These are phyloP conservation scores for Hebeloma cylindrosporum DNA, from an alignment of 768 basidiomycete species.

Conservation along the genomic window DNA sequence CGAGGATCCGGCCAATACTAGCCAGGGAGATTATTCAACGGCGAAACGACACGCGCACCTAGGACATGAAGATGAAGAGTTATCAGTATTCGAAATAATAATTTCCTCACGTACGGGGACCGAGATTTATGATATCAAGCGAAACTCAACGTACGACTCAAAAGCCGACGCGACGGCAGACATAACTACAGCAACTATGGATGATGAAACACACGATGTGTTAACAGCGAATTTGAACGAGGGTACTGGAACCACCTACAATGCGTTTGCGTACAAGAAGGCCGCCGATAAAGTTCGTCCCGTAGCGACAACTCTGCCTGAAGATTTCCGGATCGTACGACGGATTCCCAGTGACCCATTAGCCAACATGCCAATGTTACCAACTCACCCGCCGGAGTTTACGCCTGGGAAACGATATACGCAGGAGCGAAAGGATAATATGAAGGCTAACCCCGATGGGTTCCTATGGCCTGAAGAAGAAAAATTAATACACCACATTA, in stretches of 20 bases:
- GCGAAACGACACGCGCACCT: too few species aligned
- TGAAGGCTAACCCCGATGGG: slow-evolving; percentile 25
- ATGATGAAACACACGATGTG: too few species aligned
- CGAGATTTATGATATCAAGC: too few species aligned
- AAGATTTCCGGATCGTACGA: slow-evolving; percentile 30
- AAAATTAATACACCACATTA: slow-evolving; percentile 31
- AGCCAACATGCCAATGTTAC: slow-evolving; percentile 23
- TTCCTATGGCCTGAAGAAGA: slow-evolving; percentile 39
- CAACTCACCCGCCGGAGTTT: slow-evolving; percentile 33
- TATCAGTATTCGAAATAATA: too few species aligned
- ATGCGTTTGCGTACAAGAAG: slow-evolving; percentile 30
- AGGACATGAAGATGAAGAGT: too few species aligned
- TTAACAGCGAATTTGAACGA: neutral
- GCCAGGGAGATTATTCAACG: too few species aligned
- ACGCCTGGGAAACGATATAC: slow-evolving; percentile 25
- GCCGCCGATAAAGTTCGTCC: slow-evolving; percentile 32
- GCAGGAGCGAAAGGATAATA: slow-evolving; percentile 23
- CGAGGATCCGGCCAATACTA: slow-evolving; percentile 3
- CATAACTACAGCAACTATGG: neutral
- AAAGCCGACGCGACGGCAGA: too few species aligned
- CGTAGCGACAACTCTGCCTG: slow-evolving; percentile 32
- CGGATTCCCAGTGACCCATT: slow-evolving; percentile 37
- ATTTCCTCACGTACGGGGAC: too few species aligned
- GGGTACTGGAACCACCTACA: neutral
- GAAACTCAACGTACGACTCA: too few species aligned